Conservation (phyloP, 208 protist genomes). For the Leishmania tropica region DNA sequence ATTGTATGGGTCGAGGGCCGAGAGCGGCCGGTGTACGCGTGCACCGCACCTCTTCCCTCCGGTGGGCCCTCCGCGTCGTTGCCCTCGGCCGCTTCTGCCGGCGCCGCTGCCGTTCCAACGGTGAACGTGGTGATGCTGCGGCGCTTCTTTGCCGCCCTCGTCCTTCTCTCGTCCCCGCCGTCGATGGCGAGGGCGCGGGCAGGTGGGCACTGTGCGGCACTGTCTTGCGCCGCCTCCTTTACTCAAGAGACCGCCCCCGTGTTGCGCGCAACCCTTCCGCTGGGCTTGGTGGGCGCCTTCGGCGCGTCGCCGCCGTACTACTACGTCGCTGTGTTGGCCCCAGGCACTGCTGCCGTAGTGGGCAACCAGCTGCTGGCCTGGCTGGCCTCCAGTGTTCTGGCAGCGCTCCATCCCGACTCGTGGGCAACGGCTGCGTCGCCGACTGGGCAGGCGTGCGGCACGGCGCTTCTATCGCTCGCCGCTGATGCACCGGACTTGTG, state of each 20-base stretch:
- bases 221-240: conserved; percentile 6
- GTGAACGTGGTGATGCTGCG: conserved; percentile 10
- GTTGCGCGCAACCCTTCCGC: neutral
- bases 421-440: neutral
- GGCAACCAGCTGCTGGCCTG: neutral
- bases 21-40: conserved; percentile 13
- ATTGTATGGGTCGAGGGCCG: conserved; percentile 17
- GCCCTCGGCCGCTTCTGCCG: neutral
- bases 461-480: neutral
- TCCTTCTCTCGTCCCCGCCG: conserved; percentile 1
- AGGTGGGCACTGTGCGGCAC: neutral
- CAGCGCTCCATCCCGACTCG: neutral
- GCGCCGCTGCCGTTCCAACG: neutral
- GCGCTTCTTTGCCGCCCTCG: conserved; percentile 18
- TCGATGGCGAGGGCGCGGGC: neutral
- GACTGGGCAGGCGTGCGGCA: neutral
- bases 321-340: conserved; percentile 1
- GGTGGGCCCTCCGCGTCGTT: neutral
- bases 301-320: conserved; percentile 2
- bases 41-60: conserved; percentile 2
- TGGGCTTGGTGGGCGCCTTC: conserved; percentile 1
- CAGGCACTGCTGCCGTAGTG: neutral
- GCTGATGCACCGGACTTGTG: neutral
- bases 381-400: conserved; percentile 4
- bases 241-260: neutral